Percentiles rank a stretch among this genome's conserved stretches.
Conservation (phyloP, 192 early-diverging fungal species). For the Backusella tuberculispora region DNA sequence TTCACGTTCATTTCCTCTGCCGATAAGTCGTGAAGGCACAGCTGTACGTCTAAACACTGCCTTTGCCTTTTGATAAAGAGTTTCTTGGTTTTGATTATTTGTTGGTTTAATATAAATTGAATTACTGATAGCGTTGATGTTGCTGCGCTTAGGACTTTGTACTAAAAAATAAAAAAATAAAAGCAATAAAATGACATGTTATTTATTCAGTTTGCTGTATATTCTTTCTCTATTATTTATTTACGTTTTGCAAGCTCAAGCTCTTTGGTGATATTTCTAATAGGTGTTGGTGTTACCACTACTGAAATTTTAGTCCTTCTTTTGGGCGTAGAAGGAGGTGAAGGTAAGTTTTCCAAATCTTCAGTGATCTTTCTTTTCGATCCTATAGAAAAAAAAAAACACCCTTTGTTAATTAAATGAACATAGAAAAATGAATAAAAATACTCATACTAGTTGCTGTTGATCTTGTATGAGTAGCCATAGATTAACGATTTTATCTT, state of each 20-base stretch:
- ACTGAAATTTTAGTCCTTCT: not conserved
- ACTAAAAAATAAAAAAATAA: not conserved
- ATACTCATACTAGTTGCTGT: not conserved
- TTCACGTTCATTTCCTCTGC: conserved; percentile 61
- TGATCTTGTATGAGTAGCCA: conserved; percentile 15
- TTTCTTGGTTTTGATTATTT: not conserved
- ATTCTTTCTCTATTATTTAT: not conserved
- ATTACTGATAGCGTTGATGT: not conserved
- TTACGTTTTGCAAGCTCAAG: conserved; percentile 21
- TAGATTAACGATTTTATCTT: not conserved
- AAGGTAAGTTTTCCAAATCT: conserved; percentile 16
- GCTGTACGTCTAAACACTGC: conserved; percentile 61
- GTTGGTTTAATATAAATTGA: conserved; percentile 5
- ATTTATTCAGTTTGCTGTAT: not conserved
- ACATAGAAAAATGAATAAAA: not conserved
- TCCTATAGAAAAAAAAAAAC: not conserved
- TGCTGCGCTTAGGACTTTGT: not conserved
- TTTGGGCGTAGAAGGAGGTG: conserved; percentile 23
- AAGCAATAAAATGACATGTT: too few relatives aligned
- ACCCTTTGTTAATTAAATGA: not conserved
- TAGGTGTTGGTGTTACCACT: not conserved
- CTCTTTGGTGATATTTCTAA: conserved; percentile 28
- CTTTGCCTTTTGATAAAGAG: conserved; percentile 25
- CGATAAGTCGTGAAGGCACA: conserved; percentile 64
- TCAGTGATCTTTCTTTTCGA: conserved; percentile 16